Conservation (phyloP, 441 rosid species). For the Bocquillonia castaneifolia region DNA sequence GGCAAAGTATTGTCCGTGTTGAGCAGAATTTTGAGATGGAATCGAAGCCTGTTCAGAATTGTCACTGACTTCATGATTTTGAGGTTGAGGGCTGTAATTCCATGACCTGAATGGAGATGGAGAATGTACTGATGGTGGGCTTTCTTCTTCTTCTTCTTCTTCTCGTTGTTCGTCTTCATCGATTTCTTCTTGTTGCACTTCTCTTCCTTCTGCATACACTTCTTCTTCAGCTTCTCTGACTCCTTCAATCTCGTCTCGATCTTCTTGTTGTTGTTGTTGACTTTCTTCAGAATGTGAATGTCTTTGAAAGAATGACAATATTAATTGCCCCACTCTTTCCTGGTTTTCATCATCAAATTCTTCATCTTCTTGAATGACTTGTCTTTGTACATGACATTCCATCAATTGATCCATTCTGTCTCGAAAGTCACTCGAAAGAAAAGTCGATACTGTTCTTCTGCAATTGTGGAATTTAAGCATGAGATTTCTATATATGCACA, state of each 20-base stretch:
- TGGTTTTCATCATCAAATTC: slow-evolving; percentile 29
- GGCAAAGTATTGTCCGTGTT: slow-evolving; percentile 29
- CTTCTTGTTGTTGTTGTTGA: slow-evolving; percentile 22
- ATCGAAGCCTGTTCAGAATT: slow-evolving; percentile 32
- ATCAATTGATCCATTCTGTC: slow-evolving; percentile 61
- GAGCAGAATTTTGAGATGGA: slow-evolving; percentile 29
- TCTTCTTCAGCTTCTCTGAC: slow-evolving; percentile 24
- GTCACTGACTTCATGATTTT: slow-evolving; percentile 33
- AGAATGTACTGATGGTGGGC: slow-evolving; percentile 37
- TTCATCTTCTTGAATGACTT: slow-evolving; percentile 33
- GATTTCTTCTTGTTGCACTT: slow-evolving; percentile 14
- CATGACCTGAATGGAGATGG: slow-evolving; percentile 43
- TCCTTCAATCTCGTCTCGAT: slow-evolving; percentile 22
- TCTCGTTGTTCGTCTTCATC: slow-evolving; percentile 18
- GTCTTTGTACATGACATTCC: slow-evolving; percentile 38
- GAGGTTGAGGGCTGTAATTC: slow-evolving; percentile 36
- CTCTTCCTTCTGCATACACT: slow-evolving; percentile 14
- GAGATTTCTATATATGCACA: not conserved
- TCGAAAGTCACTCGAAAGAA: slow-evolving; percentile 56
- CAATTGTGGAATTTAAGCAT: slow-evolving; percentile 3
- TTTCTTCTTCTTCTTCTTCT: slow-evolving; percentile 20
- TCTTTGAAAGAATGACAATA: slow-evolving; percentile 34
- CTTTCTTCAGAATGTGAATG: slow-evolving; percentile 25
- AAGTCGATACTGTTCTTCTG: slow-evolving; percentile 78
- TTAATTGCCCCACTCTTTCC: slow-evolving; percentile 34